Percentiles rank a stretch among this genome's conserved stretches.
Evolutionary conservation across 805 yeast species (phyloP).

Genomic region (Candida germanica): DNA sequence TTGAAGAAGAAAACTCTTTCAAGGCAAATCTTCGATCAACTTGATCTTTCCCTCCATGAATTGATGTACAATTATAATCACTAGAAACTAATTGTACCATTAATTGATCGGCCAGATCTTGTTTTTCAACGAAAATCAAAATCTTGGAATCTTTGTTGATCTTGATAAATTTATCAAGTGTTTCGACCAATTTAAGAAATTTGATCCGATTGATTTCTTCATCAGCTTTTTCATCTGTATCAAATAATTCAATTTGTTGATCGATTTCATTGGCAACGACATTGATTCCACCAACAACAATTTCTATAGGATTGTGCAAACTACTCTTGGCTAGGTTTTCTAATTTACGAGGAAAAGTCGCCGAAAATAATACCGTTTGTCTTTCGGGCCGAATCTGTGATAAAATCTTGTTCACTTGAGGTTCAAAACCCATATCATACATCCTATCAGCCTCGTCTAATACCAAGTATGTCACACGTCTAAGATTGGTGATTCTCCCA

Average conservation of each 20-base stretch:
- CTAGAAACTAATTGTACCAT: conserved; percentile 49
- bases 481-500: conserved; percentile 70
- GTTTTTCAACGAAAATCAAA: conserved; percentile 84
- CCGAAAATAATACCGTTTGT: conserved; percentile 89
- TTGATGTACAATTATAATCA: conserved; percentile 59
- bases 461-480: conserved; percentile 74
- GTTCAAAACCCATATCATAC: conserved; percentile 97
- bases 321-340: conserved; percentile 69
- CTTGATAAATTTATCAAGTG: conserved; percentile 48
- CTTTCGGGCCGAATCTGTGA: conserved; percentile 76
- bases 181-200: conserved; percentile 49
- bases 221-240: conserved; percentile 34
- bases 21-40: conserved; percentile 75
- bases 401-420: conserved; percentile 83
- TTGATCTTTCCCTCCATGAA: conserved; percentile 94
- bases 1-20: conserved; percentile 54
- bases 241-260: conserved; percentile 66
- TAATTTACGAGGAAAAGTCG: conserved; percentile 84
- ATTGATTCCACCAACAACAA: conserved; percentile 75
- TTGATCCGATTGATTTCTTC: conserved; percentile 45
- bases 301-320: conserved; percentile 64
- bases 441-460: conserved; percentile 95
- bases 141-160: conserved; percentile 44
- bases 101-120: conserved; percentile 77
- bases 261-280: conserved; percentile 77